These are phyloP conservation scores for Corymbia citriodora DNA, from an alignment of 441 rosid species.

Conservation along the genomic window DNA sequence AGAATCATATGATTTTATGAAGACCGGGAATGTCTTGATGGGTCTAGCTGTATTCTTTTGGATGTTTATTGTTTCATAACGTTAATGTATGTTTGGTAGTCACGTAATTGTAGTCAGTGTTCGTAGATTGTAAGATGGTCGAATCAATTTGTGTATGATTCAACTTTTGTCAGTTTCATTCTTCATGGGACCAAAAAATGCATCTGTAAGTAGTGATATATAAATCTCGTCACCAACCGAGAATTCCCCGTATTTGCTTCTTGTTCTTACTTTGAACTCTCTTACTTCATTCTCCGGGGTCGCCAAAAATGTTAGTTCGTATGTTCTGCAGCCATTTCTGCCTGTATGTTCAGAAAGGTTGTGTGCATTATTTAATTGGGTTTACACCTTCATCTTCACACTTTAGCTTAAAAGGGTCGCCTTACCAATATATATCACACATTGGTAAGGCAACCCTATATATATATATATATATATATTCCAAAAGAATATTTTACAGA, in stretches of 20 bases:
- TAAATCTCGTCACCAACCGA: neutral
- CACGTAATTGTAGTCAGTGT: neutral
- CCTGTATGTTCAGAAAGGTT: neutral
- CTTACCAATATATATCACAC: too few species aligned
- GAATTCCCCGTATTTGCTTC: neutral
- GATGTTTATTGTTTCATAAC: neutral
- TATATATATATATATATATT: too few species aligned
- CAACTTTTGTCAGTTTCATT: neutral
- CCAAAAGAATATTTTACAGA: too few species aligned
- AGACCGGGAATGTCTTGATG: neutral
- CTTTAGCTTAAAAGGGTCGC: neutral
- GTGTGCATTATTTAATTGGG: neutral
- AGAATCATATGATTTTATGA: conserved; percentile 28
- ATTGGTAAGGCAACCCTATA: too few species aligned
- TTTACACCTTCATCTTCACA: neutral
- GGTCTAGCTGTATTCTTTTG: neutral
- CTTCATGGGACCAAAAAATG: neutral
- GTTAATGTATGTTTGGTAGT: neutral
- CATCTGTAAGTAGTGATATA: neutral
- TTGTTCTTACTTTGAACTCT: neutral
- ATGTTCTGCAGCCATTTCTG: neutral
- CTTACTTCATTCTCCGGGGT: neutral
- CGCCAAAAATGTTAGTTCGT: neutral
- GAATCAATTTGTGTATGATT: neutral
- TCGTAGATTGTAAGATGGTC: neutral